Base-by-base conservation (phyloP, 1,139 yeast species). In the Pneumocystis canis region DNA sequence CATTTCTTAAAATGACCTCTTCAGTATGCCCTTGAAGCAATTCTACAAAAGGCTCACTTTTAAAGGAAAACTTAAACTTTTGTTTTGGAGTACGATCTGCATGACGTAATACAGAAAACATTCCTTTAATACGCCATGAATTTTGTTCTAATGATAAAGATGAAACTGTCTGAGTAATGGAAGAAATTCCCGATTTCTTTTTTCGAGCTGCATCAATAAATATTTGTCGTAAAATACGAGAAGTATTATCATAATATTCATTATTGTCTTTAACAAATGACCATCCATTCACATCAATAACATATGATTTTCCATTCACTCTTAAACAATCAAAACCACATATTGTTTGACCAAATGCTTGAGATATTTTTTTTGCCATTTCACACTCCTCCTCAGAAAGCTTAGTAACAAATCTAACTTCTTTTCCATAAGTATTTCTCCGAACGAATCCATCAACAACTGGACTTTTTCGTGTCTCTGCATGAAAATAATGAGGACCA, bases 81-180 rank as follows among this genome's bases (percentile, higher is more conserved):
- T 94, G 98, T 72, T 94, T 94, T n/a, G 98, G 98, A 0, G 98
- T 94, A 73, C 99, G 83, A 73, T 94, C 99, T 3, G 98, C 98
- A 74, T 94, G 99, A 70, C 99, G 83, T 63, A 94, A 85, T 40
- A 92, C 95, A 37, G 87, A 82, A 9, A 92, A 96, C 76, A 87
- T 78, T 7, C 97, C 97, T 74, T 94, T 94, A 73, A 92, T 85
- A 3, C 87, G 89, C 99, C 99, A 94, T 73, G 92, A 92, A 72
- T 90, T 97, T 69, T 87, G 86, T 75, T 88, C 87, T 68, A 87
- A 69, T 68, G 31, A 70, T 62, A 62, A 68, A 62, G 60, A 67
- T 40, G 66, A 65, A 41, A 63, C 40, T 7, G 69, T 63, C 54
- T 62, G 63, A 59, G 33, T 57, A 40, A 66, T 41, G 37, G 68